Base-by-base conservation (phyloP, 495 filamentous ascomycete genomes). In the Hypoxylon intermedium region DNA sequence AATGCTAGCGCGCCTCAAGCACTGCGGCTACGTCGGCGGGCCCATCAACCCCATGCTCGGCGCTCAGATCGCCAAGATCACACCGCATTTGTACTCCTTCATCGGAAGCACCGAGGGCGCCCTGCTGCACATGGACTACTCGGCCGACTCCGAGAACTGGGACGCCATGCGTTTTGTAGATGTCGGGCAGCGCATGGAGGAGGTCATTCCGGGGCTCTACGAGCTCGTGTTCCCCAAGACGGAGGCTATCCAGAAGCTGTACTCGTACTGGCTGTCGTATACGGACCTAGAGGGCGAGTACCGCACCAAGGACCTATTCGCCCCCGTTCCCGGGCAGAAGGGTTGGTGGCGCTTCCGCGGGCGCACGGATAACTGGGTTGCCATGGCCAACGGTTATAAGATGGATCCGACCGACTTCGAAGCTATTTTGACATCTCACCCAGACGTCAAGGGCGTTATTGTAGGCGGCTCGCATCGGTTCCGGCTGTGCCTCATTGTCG, bases 331-430 rank as follows among this genome's bases (percentile, higher is more conserved):
- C 0, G 65, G 74, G 72, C 82, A 64, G 59, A 51, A 70, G 0
- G 62, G 71, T 6, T 66, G 76, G 23, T 85, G 80, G 82, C 60
- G 53, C 6, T 80, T 77, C 55, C 53, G 63, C 20, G 78, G 81
- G 0, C 72, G 83, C 20, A 53, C 63, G 0, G 83, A 87, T 54
- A 83, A 87, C 58, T 65, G 84, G 21, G 77, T 87, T 30, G 81
- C 83, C 0, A 73, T 87, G 41, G 73, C 72, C 9, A 85, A 81
- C 54, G 84, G 82, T 2, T 78, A 85, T 51, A 87, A 86, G 66
- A 57, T 81, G 26, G 81, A 84, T 46, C 83, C 84, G 0, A 67
- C 77, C 0, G 55, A 74, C 1, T 71, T 82, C 20, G 83, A 87
- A 56, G 65, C 64, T 30, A 41, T 60, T 0, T 49, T 85, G 3